These are phyloP conservation scores for Solanum chilense DNA, from an alignment of 257 asterid species.

Conservation along the genomic window DNA sequence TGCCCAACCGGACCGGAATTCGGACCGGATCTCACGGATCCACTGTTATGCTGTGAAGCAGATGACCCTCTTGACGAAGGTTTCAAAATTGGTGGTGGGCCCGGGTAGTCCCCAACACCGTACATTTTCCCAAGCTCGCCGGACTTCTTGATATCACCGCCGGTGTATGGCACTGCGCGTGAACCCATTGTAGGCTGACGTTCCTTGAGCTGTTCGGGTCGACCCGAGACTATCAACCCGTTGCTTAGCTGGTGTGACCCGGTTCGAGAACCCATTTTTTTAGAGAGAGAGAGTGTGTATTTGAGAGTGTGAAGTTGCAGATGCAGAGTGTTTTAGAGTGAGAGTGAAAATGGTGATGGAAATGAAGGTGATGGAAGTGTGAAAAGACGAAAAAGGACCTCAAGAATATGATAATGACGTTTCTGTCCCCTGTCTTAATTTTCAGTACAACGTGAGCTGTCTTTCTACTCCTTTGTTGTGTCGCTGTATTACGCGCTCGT, in stretches of 20 bases:
- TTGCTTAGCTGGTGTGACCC: slow-evolving; percentile 90
- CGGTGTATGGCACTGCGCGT: slow-evolving; percentile 75
- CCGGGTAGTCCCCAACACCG: slow-evolving; percentile 61
- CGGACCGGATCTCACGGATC: slow-evolving; percentile 83
- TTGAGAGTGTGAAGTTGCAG: background rate
- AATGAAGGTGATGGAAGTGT: background rate
- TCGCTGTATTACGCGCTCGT: background rate
- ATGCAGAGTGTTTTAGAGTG: background rate
- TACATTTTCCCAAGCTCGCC: slow-evolving; percentile 90
- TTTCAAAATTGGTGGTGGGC: slow-evolving; percentile 12
- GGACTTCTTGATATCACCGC: slow-evolving; percentile 83
- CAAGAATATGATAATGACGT: background rate
- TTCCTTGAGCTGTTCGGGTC: slow-evolving; percentile 64
- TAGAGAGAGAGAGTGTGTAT: background rate
- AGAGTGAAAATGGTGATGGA: slow-evolving; percentile 7
- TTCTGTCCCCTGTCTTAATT: slow-evolving; percentile 7
- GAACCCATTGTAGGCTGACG: slow-evolving; percentile 65
- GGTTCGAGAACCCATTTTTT: slow-evolving; percentile 50
- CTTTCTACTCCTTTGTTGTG: background rate
- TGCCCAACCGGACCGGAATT: slow-evolving; percentile 53
- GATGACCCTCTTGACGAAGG: slow-evolving; percentile 52
- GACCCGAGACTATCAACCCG: slow-evolving; percentile 82
- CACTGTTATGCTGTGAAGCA: slow-evolving; percentile 51
- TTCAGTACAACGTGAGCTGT: background rate
- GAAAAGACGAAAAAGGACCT: slow-evolving; percentile 29